These are phyloP conservation scores for Aspergillus puulaauensis DNA, from an alignment of 2,329 filamentous ascomycete genomes.

Conservation along the genomic window DNA sequence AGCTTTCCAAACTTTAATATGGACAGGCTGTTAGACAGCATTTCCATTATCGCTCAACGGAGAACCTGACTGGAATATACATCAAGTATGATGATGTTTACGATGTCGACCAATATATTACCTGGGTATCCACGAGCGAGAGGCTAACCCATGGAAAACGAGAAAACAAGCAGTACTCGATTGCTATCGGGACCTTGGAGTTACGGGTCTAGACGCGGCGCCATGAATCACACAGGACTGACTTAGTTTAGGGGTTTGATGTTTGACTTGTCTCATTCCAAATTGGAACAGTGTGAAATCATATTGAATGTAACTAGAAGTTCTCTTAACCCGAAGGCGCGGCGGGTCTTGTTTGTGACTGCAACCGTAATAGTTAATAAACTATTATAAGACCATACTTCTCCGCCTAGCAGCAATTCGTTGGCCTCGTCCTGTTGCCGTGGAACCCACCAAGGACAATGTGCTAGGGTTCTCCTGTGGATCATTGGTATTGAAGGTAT, in stretches of 20 bases:
- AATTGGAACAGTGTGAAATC: not conserved
- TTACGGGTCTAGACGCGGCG: too few relatives aligned
- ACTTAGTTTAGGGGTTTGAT: not conserved
- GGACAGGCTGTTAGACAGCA: not conserved
- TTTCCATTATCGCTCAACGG: not conserved
- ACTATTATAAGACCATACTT: slow-evolving; percentile 41
- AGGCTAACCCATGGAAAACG: not conserved
- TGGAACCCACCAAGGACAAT: slow-evolving; percentile 12
- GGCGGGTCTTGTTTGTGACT: not conserved
- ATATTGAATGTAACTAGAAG: not conserved
- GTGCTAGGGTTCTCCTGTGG: slow-evolving; percentile 9
- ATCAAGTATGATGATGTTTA: not conserved
- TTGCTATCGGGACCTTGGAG: not conserved
- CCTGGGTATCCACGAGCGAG: not conserved
- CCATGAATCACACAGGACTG: not conserved
- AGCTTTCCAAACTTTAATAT: not conserved
- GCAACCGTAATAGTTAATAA: not conserved
- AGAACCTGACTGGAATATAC: not conserved
- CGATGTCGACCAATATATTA: not conserved
- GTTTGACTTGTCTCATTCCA: not conserved
- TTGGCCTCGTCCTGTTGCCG: slow-evolving; percentile 26
- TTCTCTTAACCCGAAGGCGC: not conserved
- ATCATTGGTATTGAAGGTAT: slow-evolving; percentile 7
- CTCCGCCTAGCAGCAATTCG: slow-evolving; percentile 35
- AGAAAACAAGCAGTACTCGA: not conserved